phyloP scores from a whole-genome alignment of 495 filamentous ascomycete genomes.

The Bryoglossum gracile region DNA sequence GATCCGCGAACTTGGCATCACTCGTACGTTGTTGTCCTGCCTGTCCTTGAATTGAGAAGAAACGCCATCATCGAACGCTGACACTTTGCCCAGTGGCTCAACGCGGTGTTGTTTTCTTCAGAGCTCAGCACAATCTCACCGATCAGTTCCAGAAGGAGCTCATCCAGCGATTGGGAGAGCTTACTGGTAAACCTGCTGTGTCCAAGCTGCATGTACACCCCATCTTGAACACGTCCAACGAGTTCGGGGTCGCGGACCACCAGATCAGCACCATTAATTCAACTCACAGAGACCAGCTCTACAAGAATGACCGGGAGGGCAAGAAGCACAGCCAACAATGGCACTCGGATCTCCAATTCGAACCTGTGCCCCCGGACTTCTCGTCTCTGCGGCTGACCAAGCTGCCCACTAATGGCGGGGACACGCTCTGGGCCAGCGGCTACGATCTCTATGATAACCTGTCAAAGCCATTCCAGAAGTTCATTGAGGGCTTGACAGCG shows the following conservation, averaged over 20 bases:
- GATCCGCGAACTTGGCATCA: conserved; percentile 60
- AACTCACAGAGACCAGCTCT: conserved; percentile 49
- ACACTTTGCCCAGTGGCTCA: conserved; percentile 53
- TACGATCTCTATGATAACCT: conserved; percentile 76
- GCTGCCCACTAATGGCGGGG: conserved; percentile 62
- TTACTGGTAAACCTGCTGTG: conserved; percentile 58
- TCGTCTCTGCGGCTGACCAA: conserved; percentile 52
- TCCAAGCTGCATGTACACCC: conserved; percentile 70
- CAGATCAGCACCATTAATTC: conserved; percentile 70
- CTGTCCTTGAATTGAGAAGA: too few species aligned
- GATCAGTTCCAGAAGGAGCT: conserved; percentile 64
- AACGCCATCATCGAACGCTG: too few species aligned
- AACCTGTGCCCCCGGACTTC: conserved; percentile 60
- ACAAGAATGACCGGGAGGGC: conserved; percentile 26
- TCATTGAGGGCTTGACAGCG: conserved; percentile 61
- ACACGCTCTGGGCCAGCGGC: conserved; percentile 64
- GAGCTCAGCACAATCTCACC: conserved; percentile 61
- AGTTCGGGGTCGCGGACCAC: conserved; percentile 48
- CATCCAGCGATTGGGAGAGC: conserved; percentile 55
- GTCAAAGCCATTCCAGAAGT: conserved; percentile 53
- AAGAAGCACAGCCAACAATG: conserved; percentile 43
- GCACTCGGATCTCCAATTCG: conserved; percentile 67
- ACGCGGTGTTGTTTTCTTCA: conserved; percentile 77
- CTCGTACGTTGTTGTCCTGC: too few species aligned
- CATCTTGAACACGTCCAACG: conserved; percentile 50